phyloP scores from a whole-genome alignment of 306 rosid species.

The Citrullus colocynthis region DNA sequence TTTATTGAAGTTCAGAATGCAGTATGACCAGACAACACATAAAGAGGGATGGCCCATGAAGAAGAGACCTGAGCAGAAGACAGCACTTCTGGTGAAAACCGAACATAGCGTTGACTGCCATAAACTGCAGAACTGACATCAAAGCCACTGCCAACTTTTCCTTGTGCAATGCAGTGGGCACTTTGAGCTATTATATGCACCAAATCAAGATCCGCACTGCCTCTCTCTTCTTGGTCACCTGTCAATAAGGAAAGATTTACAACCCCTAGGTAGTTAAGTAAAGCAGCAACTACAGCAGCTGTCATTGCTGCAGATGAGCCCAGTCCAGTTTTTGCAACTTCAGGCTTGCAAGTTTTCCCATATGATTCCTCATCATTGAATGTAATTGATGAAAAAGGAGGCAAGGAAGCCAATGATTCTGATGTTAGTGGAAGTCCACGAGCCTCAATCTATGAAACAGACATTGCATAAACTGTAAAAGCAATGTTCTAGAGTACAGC shows the following conservation, averaged over 20 bases:
- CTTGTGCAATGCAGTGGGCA: slow-evolving; percentile 93
- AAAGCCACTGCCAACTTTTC: slow-evolving; percentile 98
- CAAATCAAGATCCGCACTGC: slow-evolving; percentile 43
- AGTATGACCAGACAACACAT: background rate
- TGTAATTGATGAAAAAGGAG: slow-evolving; percentile 73
- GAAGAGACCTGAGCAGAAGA: slow-evolving; percentile 68
- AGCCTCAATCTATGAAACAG: slow-evolving; percentile 57
- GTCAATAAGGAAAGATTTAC: slow-evolving; percentile 40
- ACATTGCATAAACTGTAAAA: slow-evolving; percentile 9
- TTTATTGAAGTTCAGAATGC: background rate
- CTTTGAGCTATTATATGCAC: slow-evolving; percentile 93
- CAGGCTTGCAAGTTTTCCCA: slow-evolving; percentile 61
- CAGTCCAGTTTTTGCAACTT: slow-evolving; percentile 97
- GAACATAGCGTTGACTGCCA: slow-evolving; percentile 97
- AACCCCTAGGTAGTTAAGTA: slow-evolving; percentile 83
- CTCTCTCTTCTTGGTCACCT: slow-evolving; percentile 26
- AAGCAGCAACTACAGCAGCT: slow-evolving; percentile 88
- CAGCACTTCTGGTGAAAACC: slow-evolving; percentile 92
- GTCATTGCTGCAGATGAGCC: slow-evolving; percentile 99
- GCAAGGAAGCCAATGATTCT: slow-evolving; percentile 70
- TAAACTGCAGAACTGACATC: slow-evolving; percentile 96
- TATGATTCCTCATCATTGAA: slow-evolving; percentile 56
- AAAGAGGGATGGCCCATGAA: background rate
- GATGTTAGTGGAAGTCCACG: slow-evolving; percentile 72
- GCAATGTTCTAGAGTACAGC: background rate